Conservation (phyloP, 2,329 filamentous ascomycete genomes). For the Raffaelea albimanens region DNA sequence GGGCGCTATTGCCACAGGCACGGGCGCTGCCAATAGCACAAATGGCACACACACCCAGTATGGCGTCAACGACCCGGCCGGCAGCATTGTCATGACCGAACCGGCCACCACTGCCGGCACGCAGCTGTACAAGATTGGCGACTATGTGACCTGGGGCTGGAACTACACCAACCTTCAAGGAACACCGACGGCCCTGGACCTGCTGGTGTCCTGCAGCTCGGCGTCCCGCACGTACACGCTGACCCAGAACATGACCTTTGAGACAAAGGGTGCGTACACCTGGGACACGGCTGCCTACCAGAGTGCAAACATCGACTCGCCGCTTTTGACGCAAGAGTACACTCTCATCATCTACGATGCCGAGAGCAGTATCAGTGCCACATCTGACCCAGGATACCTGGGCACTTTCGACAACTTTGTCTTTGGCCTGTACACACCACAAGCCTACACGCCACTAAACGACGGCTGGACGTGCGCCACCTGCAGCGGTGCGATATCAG, state of each 20-base stretch:
- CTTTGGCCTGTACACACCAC: constrained; percentile 49
- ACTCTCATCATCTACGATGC: constrained; percentile 55
- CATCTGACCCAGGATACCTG: constrained; percentile 46
- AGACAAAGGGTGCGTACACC: constrained; percentile 38
- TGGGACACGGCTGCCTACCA: constrained; percentile 50
- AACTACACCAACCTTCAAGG: constrained; percentile 54
- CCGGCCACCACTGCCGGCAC: constrained; percentile 36
- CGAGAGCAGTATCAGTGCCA: constrained; percentile 38
- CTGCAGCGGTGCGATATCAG: constrained; percentile 43
- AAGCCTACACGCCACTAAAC: constrained; percentile 39
- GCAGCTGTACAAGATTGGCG: constrained; percentile 50
- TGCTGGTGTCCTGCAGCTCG: constrained; percentile 46
- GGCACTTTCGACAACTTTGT: constrained; percentile 34
- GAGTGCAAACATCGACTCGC: constrained; percentile 31
- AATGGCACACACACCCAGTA: constrained; percentile 27
- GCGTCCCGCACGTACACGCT: constrained; percentile 49
- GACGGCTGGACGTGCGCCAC: constrained; percentile 46
- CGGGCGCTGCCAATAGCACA: constrained; percentile 16
- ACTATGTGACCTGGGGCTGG: constrained; percentile 52
- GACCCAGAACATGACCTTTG: constrained; percentile 53
- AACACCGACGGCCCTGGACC: constrained; percentile 50
- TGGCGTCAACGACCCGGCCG: constrained; percentile 35
- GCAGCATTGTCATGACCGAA: constrained; percentile 42
- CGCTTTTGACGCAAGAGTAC: constrained; percentile 45
- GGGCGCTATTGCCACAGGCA: constrained; percentile 17